These are phyloP conservation scores for Syzygium oleosum DNA, from an alignment of 345 rosid species.

Conservation along the genomic window DNA sequence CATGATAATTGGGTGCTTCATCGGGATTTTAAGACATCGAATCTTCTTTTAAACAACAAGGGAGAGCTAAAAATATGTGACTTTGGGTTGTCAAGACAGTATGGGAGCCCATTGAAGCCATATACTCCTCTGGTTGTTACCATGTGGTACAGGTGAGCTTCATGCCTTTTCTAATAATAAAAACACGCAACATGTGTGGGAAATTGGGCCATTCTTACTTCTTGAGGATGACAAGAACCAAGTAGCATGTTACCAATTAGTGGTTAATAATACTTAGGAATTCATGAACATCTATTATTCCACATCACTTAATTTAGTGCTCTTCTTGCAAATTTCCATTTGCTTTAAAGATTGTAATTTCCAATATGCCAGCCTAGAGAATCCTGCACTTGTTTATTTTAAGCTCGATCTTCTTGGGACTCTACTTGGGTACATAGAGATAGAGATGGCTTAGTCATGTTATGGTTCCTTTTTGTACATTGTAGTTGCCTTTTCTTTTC, in stretches of 20 bases:
- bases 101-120: constrained; percentile 81
- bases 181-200: background rate
- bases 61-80: constrained; percentile 84
- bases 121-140: constrained; percentile 76
- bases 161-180: background rate
- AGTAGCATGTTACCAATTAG: background rate
- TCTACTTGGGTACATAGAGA: background rate
- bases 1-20: constrained; percentile 94
- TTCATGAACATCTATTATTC: background rate
- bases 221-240: background rate
- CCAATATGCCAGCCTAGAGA: background rate
- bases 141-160: constrained; percentile 73
- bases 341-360: background rate
- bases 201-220: background rate
- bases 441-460: background rate
- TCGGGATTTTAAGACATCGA: constrained; percentile 84
- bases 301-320: background rate
- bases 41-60: constrained; percentile 67
- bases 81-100: constrained; percentile 80
- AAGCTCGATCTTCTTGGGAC: background rate
- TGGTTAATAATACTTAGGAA: background rate
- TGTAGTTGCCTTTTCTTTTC: background rate
- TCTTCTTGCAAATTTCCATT: background rate
- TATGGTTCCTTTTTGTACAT: background rate
- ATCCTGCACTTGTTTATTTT: background rate